Evolutionary conservation across 2,329 filamentous ascomycete genomes (phyloP).

Genomic region (Metarhizium brunneum): DNA sequence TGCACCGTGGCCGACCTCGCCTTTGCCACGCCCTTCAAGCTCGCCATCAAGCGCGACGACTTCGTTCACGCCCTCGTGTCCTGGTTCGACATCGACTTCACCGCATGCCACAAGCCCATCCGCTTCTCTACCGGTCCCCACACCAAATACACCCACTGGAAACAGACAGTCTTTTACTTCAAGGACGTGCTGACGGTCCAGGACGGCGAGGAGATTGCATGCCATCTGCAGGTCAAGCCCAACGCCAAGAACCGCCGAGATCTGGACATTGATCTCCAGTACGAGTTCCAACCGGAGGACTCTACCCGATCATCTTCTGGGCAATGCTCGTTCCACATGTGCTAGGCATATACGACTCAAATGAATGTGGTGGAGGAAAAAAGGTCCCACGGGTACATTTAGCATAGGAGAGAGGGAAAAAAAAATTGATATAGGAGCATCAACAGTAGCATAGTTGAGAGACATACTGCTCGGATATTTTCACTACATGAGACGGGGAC

Average conservation of each 20-base stretch:
- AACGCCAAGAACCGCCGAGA: constrained; percentile 93
- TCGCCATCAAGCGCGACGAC: constrained; percentile 75
- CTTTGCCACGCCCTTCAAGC: constrained; percentile 70
- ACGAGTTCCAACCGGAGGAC: constrained; percentile 72
- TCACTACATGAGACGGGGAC: neutral
- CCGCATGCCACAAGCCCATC: constrained; percentile 95
- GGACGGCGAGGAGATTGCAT: constrained; percentile 69
- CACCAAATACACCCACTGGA: constrained; percentile 99
- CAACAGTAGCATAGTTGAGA: neutral
- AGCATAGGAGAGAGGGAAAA: neutral
- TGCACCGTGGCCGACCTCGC: constrained; percentile 76
- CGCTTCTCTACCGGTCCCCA: constrained; percentile 95
- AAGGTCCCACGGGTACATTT: too few species aligned
- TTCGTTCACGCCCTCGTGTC: constrained; percentile 94
- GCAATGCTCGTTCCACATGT: constrained; percentile 71
- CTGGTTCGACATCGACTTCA: constrained; percentile 99
- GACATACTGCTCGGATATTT: neutral
- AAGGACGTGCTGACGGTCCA: constrained; percentile 88
- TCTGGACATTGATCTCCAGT: constrained; percentile 81
- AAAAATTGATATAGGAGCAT: neutral
- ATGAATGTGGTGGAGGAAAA: neutral
- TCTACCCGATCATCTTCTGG: constrained; percentile 59
- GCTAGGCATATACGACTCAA: constrained; percentile 29
- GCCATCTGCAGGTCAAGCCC: constrained; percentile 70
- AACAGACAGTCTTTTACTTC: constrained; percentile 98